These are phyloP conservation scores for Aspergillus spinulosporus DNA, from an alignment of 2,329 filamentous ascomycete genomes.

Conservation along the genomic window DNA sequence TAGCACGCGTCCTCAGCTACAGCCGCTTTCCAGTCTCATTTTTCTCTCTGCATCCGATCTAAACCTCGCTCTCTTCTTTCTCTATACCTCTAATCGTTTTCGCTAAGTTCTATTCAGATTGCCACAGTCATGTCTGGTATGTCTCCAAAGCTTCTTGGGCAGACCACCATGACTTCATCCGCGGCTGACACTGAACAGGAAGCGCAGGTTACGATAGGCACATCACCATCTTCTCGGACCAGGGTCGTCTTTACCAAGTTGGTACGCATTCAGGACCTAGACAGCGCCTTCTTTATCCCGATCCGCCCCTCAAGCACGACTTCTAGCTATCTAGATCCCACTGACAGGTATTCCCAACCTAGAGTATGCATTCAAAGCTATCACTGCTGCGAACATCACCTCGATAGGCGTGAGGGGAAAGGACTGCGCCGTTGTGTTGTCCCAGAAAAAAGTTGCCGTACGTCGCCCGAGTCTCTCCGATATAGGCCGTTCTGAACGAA, in stretches of 20 bases:
- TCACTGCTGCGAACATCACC: slow-evolving; percentile 99
- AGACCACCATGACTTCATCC: slow-evolving; percentile 32
- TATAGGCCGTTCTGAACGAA: slow-evolving; percentile 18
- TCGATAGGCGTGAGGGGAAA: slow-evolving; percentile 94
- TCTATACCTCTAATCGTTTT: slow-evolving; percentile 14
- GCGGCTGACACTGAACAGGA: slow-evolving; percentile 51
- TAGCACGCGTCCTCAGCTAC: slow-evolving; percentile 35
- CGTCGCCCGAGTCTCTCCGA: slow-evolving; percentile 40
- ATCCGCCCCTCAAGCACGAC: slow-evolving; percentile 12
- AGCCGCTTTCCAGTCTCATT: slow-evolving; percentile 26
- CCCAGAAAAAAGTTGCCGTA: slow-evolving; percentile 99
- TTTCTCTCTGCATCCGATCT: slow-evolving; percentile 15
- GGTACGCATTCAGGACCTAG: slow-evolving; percentile 55
- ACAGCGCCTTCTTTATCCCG: background rate
- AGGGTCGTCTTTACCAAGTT: slow-evolving; percentile 98
- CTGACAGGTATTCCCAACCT: slow-evolving; percentile 29
- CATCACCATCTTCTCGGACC: slow-evolving; percentile 99
- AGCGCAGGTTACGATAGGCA: slow-evolving; percentile 95
- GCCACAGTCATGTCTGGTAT: slow-evolving; percentile 47
- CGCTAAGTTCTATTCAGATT: slow-evolving; percentile 14
- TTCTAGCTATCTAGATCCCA: slow-evolving; percentile 5
- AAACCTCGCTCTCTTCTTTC: background rate
- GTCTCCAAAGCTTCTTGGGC: slow-evolving; percentile 20
- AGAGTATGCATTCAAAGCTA: slow-evolving; percentile 99
- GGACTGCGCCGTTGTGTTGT: slow-evolving; percentile 93